Base-by-base conservation (phyloP, 345 rosid genomes). In the Diplotaxis tenuifolia region DNA sequence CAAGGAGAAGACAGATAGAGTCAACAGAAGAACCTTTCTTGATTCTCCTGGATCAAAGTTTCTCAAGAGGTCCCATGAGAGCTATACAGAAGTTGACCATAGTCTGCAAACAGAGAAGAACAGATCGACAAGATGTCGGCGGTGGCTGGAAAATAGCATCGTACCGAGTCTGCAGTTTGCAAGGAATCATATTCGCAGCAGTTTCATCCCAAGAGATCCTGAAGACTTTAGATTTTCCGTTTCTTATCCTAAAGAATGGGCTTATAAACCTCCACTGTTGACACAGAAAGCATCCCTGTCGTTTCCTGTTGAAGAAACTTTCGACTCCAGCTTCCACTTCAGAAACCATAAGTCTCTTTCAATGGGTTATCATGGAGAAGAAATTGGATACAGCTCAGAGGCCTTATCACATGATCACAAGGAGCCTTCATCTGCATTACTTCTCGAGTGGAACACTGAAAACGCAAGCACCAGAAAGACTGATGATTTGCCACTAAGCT, bases 401-500 rank as follows among this genome's bases (percentile, higher is more conserved):
- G 75, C 61, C 67, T 66, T 74, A 29, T 47, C 70, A 28, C 45
- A 34, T 32, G 75, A 65, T 36, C 57, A 75, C 70, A 68, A 69
- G 62, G 65, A 66, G 54, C 61, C 70, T 70, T 32, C 71, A 25
- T 79, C 70, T 15, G 25, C 83, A 25, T 78, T 80, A 52, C 70
- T 77, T 64, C 83, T 85, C 5, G 85, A 74, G 64, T 84, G 89
- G 89, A 82, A 86, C 66, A 72, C 59, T 23, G 74, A 71, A 42
- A 60, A 58, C 12, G 70, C 28, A 60, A 66, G 75, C 64, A 63
- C 45, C 65, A 66, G 69, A 25, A 62, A 75, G 79, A 82, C 82
- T 36, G 80, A 78, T 49, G 74, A 70, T 73, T 65, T 68, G 60
- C 57, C 82, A 47, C 38, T 64, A 14, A 72, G 22, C 18, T 65